Evolutionary conservation across 2,329 filamentous ascomycete species (phyloP).

Genomic region (Fusarium aywerte): DNA sequence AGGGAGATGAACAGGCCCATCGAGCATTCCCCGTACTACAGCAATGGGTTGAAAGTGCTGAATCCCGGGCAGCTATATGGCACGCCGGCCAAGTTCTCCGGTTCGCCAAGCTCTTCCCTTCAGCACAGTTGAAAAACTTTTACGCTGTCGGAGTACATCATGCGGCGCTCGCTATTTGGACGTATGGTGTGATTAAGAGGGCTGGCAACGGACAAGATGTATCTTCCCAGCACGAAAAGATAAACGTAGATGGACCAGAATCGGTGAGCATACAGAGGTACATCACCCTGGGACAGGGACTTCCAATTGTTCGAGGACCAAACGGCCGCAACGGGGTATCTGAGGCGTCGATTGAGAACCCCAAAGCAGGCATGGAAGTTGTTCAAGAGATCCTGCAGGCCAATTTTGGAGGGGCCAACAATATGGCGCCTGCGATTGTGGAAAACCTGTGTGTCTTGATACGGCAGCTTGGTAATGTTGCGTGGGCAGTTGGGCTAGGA

Average conservation of each 20-base stretch:
- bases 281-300: slow-evolving; percentile 64
- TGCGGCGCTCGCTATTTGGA: slow-evolving; percentile 74
- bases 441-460: slow-evolving; percentile 74
- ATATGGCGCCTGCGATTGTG: slow-evolving; percentile 68
- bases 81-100: slow-evolving; percentile 75
- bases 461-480: slow-evolving; percentile 66
- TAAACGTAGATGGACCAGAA: slow-evolving; percentile 68
- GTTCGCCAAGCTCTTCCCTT: slow-evolving; percentile 65
- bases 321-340: slow-evolving; percentile 43
- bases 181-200: slow-evolving; percentile 69
- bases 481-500: slow-evolving; percentile 53
- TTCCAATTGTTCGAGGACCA: slow-evolving; percentile 60
- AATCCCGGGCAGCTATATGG: slow-evolving; percentile 71
- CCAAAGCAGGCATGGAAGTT: slow-evolving; percentile 67
- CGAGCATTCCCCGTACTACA: slow-evolving; percentile 67
- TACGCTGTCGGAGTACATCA: slow-evolving; percentile 76
- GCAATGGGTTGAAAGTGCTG: slow-evolving; percentile 66
- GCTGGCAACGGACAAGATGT: slow-evolving; percentile 52
- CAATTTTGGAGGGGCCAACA: slow-evolving; percentile 60
- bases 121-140: slow-evolving; percentile 69
- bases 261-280: slow-evolving; percentile 66
- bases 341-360: slow-evolving; percentile 63
- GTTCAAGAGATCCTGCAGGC: slow-evolving; percentile 65
- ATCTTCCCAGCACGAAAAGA: slow-evolving; percentile 51
- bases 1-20: slow-evolving; percentile 72